phyloP scores from a whole-genome alignment of 148 eudicot genomes.

The Rhododendron ovatum region DNA sequence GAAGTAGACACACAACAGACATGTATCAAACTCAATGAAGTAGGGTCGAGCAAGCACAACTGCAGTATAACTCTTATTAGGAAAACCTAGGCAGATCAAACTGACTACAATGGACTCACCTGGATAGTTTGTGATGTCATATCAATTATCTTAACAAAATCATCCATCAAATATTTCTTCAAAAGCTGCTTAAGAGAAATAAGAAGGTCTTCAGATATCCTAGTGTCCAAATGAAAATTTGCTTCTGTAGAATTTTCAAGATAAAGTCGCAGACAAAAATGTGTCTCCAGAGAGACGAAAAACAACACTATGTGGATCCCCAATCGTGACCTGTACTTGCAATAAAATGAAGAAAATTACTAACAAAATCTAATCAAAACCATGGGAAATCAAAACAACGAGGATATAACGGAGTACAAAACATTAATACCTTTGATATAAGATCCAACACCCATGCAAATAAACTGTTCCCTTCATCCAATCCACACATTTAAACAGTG shows the following conservation, averaged over 20 bases:
- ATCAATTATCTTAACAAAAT: conserved; percentile 77
- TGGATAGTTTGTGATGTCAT: conserved; percentile 77
- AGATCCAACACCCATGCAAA: conserved; percentile 79
- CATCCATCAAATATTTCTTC: conserved; percentile 94
- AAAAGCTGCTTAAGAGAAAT: conserved; percentile 60
- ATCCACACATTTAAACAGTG: conserved; percentile 66
- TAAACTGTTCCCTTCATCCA: conserved; percentile 52
- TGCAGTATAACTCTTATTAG: not conserved
- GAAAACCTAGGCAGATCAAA: conserved; percentile 7
- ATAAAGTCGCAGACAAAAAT: conserved; percentile 31
- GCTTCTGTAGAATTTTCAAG: conserved; percentile 27
- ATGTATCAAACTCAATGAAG: not conserved
- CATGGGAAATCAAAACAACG: not conserved
- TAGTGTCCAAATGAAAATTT: conserved; percentile 39
- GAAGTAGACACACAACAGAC: not conserved
- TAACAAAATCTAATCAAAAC: not conserved
- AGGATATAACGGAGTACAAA: not conserved
- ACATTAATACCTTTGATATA: conserved; percentile 62
- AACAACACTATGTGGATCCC: conserved; percentile 92
- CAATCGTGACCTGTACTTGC: conserved; percentile 76
- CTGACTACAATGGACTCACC: conserved; percentile 38
- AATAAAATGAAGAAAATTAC: not conserved
- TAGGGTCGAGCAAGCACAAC: not conserved
- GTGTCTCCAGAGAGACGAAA: conserved; percentile 67
- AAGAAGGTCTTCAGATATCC: conserved; percentile 61